Percentiles rank a stretch among this genome's conserved stretches.
Evolutionary conservation across 352 stramenopile genomes (phyloP).

Genomic region (Phytophthora sansomeana): DNA sequence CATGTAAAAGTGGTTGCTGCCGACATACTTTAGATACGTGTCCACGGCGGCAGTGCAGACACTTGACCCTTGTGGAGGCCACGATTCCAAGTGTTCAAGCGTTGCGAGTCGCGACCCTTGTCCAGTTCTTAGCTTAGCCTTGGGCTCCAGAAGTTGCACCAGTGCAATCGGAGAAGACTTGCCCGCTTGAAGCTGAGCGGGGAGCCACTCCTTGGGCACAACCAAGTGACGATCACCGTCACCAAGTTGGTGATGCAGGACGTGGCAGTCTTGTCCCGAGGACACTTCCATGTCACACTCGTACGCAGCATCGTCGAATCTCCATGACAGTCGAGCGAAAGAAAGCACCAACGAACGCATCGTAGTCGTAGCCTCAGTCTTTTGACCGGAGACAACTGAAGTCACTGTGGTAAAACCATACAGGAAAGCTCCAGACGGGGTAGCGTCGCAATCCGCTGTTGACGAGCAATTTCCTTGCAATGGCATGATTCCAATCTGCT

Average conservation of each 20-base stretch:
- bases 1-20: constrained; percentile 42
- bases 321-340: constrained; percentile 54
- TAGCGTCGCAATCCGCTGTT: constrained; percentile 12
- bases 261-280: constrained; percentile 29
- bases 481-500: constrained; percentile 41
- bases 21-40: constrained; percentile 44
- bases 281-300: constrained; percentile 24
- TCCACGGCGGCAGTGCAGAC: constrained; percentile 39
- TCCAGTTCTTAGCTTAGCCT: constrained; percentile 16
- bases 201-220: constrained; percentile 31
- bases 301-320: constrained; percentile 31
- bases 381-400: not conserved
- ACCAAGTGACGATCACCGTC: constrained; percentile 41
- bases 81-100: constrained; percentile 30
- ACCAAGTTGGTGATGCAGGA: constrained; percentile 42
- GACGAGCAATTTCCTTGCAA: constrained; percentile 26
- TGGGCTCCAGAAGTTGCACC: constrained; percentile 52
- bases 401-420: constrained; percentile 44
- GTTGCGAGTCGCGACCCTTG: constrained; percentile 24
- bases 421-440: constrained; percentile 38
- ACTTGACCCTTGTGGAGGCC: constrained; percentile 2
- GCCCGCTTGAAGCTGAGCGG: constrained; percentile 24
- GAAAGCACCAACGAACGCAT: constrained; percentile 39
- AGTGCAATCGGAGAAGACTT: constrained; percentile 30
- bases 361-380: not conserved